Evolutionary conservation across 2,329 filamentous ascomycete species (phyloP), one percentile per base, ranked within the genome.

Genomic region (Apiospora rasikravindrae): DNA sequence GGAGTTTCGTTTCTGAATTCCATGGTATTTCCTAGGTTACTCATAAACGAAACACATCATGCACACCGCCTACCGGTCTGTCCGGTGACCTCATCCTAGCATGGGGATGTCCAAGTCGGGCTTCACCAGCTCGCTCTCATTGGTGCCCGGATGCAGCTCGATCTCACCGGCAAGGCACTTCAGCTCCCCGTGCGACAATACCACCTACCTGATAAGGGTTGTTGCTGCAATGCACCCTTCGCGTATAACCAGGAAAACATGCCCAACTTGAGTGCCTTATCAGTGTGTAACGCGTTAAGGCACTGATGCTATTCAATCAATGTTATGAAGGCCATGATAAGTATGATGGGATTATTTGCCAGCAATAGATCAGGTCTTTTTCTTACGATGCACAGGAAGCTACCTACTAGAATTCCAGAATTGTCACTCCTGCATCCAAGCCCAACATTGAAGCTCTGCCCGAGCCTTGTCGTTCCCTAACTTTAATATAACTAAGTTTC

Each of bases 61-160:
- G 57, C 57, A 64, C 57, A 64, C 57, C 57, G 57, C 57, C 33
- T 64, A 64, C 57, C 57, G 29, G 57, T n/a, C 57, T 64, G 57
- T 2, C 57, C 29, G 57, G 57, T 40, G 57, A 40, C 33, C 33
- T 64, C 57, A 40, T 64, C 10, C 33, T n/a, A 13, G 10, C 26
- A 19, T 64, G 57, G 57, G 57, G 3, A 64, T 64, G 19, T 64
- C 57, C 57, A 19, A 24, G 57, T 37, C 13, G 19, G 57, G 57
- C 33, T 64, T 5, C 29, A 40, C 57, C 57, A 22, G 19, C 13
- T 13, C 14, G 26, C 51, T 57, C 51, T 57, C 8, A 57, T 57
- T 57, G 51, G 51, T 57, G 51, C 51, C 51, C 51, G 24, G 51
- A 57, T 57, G 51, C 51, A 19, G 51, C 33, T 19, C 33, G 22